Evolutionary conservation across 306 rosid species (phyloP).

Genomic region (Arachis hypogaea): DNA sequence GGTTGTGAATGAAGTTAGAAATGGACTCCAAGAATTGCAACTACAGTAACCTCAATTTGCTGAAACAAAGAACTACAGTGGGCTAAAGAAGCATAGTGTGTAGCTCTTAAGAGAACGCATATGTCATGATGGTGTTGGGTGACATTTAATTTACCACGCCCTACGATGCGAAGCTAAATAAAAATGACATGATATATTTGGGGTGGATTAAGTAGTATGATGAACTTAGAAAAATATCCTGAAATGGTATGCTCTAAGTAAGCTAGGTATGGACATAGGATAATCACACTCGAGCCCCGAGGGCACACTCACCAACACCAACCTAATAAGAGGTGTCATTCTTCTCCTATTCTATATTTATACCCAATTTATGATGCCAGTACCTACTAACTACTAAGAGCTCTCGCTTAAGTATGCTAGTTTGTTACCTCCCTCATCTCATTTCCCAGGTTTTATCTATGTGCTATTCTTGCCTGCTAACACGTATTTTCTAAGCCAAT

Average conservation of each 20-base stretch:
- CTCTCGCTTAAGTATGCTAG: conserved; percentile 30
- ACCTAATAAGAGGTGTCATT: not conserved
- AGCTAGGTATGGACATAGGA: conserved; percentile 17
- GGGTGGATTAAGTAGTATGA: conserved; percentile 28
- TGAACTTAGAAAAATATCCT: conserved; percentile 22
- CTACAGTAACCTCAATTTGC: conserved; percentile 28
- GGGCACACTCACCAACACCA: conserved; percentile 32
- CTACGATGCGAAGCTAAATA: conserved; percentile 20
- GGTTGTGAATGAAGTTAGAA: conserved; percentile 8
- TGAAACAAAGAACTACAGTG: conserved; percentile 9
- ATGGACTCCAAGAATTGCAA: conserved; percentile 26
- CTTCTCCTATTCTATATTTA: not conserved
- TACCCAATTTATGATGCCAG: not conserved
- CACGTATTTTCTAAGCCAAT: too few relatives aligned
- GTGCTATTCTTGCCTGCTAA: too few relatives aligned
- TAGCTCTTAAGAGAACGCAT: too few relatives aligned
- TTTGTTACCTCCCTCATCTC: not conserved
- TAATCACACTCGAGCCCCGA: conserved; percentile 29
- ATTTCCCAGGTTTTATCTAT: too few relatives aligned
- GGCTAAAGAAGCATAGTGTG: not conserved
- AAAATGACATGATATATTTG: conserved; percentile 1
- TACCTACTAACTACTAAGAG: conserved; percentile 23
- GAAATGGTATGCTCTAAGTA: conserved; percentile 28
- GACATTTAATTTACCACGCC: not conserved
- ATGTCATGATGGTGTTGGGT: not conserved